These are phyloP conservation scores for Infundibulicybe gibba DNA, from an alignment of 768 basidiomycete species.

Conservation along the genomic window DNA sequence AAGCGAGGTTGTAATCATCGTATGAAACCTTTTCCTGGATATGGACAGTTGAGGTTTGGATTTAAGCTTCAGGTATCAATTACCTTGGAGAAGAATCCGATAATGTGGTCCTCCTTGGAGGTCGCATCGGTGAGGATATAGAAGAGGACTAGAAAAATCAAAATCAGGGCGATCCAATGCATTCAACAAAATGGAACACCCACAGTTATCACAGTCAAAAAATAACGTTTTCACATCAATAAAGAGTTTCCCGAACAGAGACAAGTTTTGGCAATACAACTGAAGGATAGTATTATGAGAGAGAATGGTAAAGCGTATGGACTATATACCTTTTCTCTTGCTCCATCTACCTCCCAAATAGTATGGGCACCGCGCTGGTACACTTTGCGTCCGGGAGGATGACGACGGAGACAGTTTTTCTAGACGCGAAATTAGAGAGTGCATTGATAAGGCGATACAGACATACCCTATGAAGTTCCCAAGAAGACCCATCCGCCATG, in stretches of 20 bases:
- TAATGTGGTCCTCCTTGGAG: slow-evolving; percentile 73
- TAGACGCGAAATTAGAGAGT: slow-evolving; percentile 18
- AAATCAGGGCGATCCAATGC: slow-evolving; percentile 5
- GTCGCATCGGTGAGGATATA: slow-evolving; percentile 89
- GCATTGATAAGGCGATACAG: not conserved
- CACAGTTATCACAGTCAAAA: slow-evolving; percentile 87
- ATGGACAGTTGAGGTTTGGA: not conserved
- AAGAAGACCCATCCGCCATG: slow-evolving; percentile 69
- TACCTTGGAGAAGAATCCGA: slow-evolving; percentile 71
- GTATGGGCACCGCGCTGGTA: slow-evolving; percentile 86
- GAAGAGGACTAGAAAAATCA: slow-evolving; percentile 64
- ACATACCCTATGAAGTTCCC: slow-evolving; percentile 67
- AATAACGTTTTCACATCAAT: slow-evolving; percentile 97
- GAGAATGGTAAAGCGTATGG: not conserved
- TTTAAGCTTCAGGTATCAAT: not conserved
- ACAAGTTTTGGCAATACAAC: slow-evolving; percentile 96
- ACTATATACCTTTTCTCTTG: slow-evolving; percentile 66
- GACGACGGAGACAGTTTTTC: slow-evolving; percentile 63
- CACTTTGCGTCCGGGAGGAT: slow-evolving; percentile 87
- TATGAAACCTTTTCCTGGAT: slow-evolving; percentile 89
- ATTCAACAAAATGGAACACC: slow-evolving; percentile 16
- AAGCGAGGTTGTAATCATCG: slow-evolving; percentile 96
- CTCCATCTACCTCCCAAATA: slow-evolving; percentile 96
- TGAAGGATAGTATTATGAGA: slow-evolving; percentile 24
- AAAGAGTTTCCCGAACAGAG: slow-evolving; percentile 96